These are phyloP conservation scores for Chrysanthemum lavandulifolium DNA, from an alignment of 129 eudicot species.

Conservation along the genomic window DNA sequence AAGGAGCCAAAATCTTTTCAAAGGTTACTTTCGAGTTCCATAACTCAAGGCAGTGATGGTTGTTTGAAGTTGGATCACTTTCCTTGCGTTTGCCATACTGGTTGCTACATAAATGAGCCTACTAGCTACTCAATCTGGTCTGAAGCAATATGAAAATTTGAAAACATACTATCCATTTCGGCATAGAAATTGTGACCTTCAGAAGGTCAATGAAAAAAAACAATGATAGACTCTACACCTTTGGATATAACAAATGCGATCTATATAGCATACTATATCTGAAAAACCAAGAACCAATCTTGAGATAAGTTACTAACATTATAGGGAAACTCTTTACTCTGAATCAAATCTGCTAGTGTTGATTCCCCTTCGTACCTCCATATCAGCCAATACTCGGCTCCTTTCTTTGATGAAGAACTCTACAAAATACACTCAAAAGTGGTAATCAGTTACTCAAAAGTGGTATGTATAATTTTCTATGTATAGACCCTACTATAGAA, in stretches of 20 bases:
- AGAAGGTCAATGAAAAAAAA: neutral
- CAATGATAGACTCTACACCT: neutral
- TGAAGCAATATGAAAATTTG: too few species aligned
- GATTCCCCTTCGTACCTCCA: constrained; percentile 96
- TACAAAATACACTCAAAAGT: constrained; percentile 22
- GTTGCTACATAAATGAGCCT: too few species aligned
- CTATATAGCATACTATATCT: neutral
- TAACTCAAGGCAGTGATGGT: too few species aligned
- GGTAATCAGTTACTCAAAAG: neutral
- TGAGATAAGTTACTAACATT: constrained; percentile 72
- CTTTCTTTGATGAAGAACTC: constrained; percentile 93
- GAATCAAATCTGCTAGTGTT: constrained; percentile 86
- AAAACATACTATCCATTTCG: neutral
- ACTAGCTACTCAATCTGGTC: too few species aligned
- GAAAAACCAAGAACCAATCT: constrained; percentile 5
- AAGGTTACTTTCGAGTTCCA: too few species aligned
- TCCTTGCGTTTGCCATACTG: too few species aligned
- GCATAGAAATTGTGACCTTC: neutral
- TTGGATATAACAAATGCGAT: neutral
- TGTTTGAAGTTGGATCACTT: too few species aligned
- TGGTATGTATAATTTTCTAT: neutral
- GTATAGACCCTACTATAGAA: constrained; percentile 12
- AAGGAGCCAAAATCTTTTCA: too few species aligned
- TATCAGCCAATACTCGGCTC: constrained; percentile 91
- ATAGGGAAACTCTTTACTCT: constrained; percentile 96